These are phyloP conservation scores for Rhamnella rubrinervis DNA, from an alignment of 331 rosid species.

Conservation along the genomic window DNA sequence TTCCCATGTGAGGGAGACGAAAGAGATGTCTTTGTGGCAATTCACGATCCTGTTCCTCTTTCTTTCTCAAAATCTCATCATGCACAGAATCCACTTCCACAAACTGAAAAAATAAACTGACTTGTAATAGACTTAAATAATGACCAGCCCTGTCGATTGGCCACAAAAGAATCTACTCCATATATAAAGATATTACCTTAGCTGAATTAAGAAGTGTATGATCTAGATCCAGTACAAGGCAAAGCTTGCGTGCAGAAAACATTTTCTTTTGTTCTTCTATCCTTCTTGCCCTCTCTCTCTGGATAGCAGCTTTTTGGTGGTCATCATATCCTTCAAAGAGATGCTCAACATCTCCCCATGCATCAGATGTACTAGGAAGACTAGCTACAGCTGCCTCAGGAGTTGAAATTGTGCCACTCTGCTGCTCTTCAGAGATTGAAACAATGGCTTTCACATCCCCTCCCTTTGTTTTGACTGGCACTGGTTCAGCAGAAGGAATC, in stretches of 20 bases:
- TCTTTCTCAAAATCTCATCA: conserved; percentile 90
- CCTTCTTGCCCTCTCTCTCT: conserved; percentile 94
- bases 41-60: conserved; percentile 88
- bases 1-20: conserved; percentile 96
- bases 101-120: conserved; percentile 53
- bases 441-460: conserved; percentile 45
- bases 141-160: background rate
- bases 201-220: conserved; percentile 99
- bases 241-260: conserved; percentile 83
- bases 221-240: conserved; percentile 97
- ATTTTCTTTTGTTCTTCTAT: conserved; percentile 90
- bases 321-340: conserved; percentile 88
- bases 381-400: conserved; percentile 42
- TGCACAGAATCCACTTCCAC: conserved; percentile 90
- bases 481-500: conserved; percentile 47
- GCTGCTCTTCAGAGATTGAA: conserved; percentile 45
- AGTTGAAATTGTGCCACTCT: conserved; percentile 35
- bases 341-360: conserved; percentile 91
- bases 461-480: conserved; percentile 44
- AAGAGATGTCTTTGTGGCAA: conserved; percentile 75
- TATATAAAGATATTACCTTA: conserved; percentile 57
- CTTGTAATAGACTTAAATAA: conserved; percentile 27
- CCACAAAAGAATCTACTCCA: conserved; percentile 13
- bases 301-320: conserved; percentile 91
- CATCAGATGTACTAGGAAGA: conserved; percentile 47